These are phyloP conservation scores for Fistulinella cinereoalba DNA, from an alignment of 1,284 basidiomycete genomes.

Conservation along the genomic window DNA sequence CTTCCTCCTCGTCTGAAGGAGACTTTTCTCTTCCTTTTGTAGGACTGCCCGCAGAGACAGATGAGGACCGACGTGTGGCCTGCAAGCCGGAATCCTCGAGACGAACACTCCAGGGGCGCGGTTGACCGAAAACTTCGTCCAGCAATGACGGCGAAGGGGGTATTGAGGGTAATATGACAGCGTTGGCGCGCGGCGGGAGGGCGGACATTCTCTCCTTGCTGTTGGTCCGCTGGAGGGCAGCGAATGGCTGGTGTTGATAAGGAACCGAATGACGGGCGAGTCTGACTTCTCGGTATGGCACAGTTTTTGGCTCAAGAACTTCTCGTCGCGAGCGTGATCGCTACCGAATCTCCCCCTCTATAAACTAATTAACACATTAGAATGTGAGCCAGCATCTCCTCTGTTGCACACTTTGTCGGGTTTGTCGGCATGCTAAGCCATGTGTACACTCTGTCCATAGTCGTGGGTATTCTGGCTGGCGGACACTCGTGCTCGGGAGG, in stretches of 20 bases:
- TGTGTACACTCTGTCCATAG: too few species aligned
- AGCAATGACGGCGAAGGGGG: constrained; percentile 39
- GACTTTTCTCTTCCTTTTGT: constrained; percentile 31
- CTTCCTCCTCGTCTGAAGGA: constrained; percentile 20
- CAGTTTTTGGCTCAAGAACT: too few species aligned
- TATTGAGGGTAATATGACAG: constrained; percentile 34
- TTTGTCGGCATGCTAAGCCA: too few species aligned
- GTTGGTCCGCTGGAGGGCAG: not conserved
- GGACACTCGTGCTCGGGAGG: too few species aligned
- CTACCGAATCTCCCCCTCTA: too few species aligned
- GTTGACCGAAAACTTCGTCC: constrained; percentile 46
- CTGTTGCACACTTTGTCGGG: too few species aligned
- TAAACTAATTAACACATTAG: too few species aligned
- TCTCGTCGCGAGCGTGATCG: too few species aligned
- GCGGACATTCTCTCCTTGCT: constrained; percentile 19
- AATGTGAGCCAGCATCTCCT: too few species aligned
- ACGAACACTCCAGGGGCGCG: constrained; percentile 35
- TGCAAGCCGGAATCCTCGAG: constrained; percentile 14
- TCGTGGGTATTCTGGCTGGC: too few species aligned
- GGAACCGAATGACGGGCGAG: constrained; percentile 5
- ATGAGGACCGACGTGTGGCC: constrained; percentile 12
- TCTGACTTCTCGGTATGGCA: constrained; percentile 13
- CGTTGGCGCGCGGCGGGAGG: constrained; percentile 9
- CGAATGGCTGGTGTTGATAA: not conserved
- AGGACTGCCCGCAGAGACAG: constrained; percentile 10